A percentile compares a stretch with the other conserved stretches of the same genome.
Conservation (phyloP, 331 rosid genomes). For the Quercus lobata region DNA sequence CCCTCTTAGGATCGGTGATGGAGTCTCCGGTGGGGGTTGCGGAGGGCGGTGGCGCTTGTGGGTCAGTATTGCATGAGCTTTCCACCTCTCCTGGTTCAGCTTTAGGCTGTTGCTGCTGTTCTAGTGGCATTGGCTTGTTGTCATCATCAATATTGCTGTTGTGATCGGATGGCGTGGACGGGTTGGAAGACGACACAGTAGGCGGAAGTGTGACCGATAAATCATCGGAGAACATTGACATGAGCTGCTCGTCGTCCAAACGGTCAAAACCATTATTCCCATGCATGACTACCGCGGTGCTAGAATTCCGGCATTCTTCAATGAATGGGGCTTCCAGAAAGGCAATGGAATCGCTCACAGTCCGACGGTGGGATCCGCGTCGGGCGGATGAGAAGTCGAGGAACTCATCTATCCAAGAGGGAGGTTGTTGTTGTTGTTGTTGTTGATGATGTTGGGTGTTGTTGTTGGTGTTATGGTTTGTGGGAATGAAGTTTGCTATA, state of each 20-base stretch:
- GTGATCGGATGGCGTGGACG: conserved; percentile 79
- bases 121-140: conserved; percentile 32
- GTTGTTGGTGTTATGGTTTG: conserved; percentile 6
- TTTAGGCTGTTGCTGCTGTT: conserved; percentile 41
- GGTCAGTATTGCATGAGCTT: conserved; percentile 39
- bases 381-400: conserved; percentile 76
- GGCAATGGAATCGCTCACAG: conserved; percentile 79
- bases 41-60: conserved; percentile 29
- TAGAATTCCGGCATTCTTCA: conserved; percentile 36
- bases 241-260: conserved; percentile 78
- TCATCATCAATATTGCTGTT: conserved; percentile 59
- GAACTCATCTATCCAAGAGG: conserved; percentile 75
- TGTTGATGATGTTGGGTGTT: background rate
- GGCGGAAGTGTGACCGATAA: conserved; percentile 28
- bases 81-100: conserved; percentile 68
- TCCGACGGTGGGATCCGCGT: conserved; percentile 67
- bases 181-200: conserved; percentile 39
- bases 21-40: conserved; percentile 27
- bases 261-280: conserved; percentile 45
- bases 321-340: conserved; percentile 51
- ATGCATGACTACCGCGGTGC: conserved; percentile 5
- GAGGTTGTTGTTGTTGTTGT: conserved; percentile 12
- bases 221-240: conserved; percentile 82
- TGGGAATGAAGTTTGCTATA: conserved; percentile 29
- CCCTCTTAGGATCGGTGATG: conserved; percentile 78